Base-by-base conservation (phyloP, 805 yeast genomes). In the Teunomyces kruisii region DNA sequence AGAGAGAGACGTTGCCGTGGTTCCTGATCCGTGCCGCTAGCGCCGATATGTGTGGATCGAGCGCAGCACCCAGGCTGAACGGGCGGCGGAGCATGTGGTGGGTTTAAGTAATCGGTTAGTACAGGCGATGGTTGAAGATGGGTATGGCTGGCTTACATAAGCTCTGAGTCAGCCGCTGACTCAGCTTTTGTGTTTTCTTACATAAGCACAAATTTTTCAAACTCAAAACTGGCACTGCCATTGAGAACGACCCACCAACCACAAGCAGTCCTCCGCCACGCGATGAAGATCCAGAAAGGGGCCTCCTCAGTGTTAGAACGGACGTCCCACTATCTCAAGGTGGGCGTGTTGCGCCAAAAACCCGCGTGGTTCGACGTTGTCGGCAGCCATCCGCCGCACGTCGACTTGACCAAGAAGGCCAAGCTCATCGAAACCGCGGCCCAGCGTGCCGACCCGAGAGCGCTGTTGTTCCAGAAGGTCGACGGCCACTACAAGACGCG, bases 351-450 rank as follows among this genome's bases (percentile, higher is more conserved):
- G 39, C 72, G 65, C 27, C 67, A 76, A 27, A 84, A 86, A 57
- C 99, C 99, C 1, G 84, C 84, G 1, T 94, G 98, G 99, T 89
- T 77, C 65, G 82, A 84, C 51, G 92, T 87, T 5, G 89, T 94
- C 12, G 87, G 88, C 3, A 75, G 83, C 22, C 76, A 84, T 54
- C 97, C 97, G 32, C 98, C 98, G 29, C 71, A 78, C 33, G 76
- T 77, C 48, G 80, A 81, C 53, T 76, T 84, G 53, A 75, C 75
- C 44, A 79, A 75, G 52, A 70, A 72, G 45, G 63, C 75, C 9
- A 68, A 62, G 55, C 54, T 56, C 30, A 55, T 69, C 32, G 61
- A 59, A 16, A 45, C 48, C 44, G 46, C 55, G 36, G 42, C 47
- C 32, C 71, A 50, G 42, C 56, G 51, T 44, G 45, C 48, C 28